phyloP scores from a whole-genome alignment of 2,329 filamentous ascomycete species.

The Fusarium sp. region DNA sequence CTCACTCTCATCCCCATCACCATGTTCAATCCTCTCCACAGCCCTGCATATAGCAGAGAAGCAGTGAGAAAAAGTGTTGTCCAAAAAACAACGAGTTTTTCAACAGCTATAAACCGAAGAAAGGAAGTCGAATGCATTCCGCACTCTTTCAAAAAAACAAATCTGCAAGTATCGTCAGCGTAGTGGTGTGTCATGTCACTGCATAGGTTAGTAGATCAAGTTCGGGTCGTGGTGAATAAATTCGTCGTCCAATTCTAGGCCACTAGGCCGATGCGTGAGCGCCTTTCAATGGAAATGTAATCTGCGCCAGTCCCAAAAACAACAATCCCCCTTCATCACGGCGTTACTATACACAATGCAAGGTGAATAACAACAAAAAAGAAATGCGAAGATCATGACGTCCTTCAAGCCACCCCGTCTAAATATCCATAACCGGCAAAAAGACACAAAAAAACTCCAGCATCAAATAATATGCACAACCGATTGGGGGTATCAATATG shows the following conservation, averaged over 20 bases:
- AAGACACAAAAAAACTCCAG: slow-evolving; percentile 23
- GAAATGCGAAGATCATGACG: not conserved
- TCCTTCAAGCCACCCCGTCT: slow-evolving; percentile 22
- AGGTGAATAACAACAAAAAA: not conserved
- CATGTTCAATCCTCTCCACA: slow-evolving; percentile 57
- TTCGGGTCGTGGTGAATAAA: slow-evolving; percentile 15
- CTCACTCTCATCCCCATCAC: not conserved
- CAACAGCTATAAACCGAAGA: slow-evolving; percentile 29
- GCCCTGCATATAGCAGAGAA: slow-evolving; percentile 55
- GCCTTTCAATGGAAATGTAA: not conserved
- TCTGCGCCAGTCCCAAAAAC: slow-evolving; percentile 24
- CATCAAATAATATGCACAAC: slow-evolving; percentile 12
- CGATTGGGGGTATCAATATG: slow-evolving; percentile 10
- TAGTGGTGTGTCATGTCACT: slow-evolving; percentile 38
- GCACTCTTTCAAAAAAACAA: not conserved
- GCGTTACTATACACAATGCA: slow-evolving; percentile 40
- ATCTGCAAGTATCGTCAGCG: slow-evolving; percentile 4
- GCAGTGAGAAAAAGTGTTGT: slow-evolving; percentile 61
- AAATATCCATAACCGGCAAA: slow-evolving; percentile 9
- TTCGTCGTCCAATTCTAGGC: slow-evolving; percentile 40
- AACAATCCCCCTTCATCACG: slow-evolving; percentile 25
- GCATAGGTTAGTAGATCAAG: slow-evolving; percentile 41
- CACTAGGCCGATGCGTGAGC: slow-evolving; percentile 35
- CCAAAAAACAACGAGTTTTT: slow-evolving; percentile 30
- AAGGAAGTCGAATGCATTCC: slow-evolving; percentile 5